Evolutionary conservation across 2,329 filamentous ascomycete genomes (phyloP), one percentile per base, ranked within the genome.

Genomic region (Colletotrichum tropicicola): DNA sequence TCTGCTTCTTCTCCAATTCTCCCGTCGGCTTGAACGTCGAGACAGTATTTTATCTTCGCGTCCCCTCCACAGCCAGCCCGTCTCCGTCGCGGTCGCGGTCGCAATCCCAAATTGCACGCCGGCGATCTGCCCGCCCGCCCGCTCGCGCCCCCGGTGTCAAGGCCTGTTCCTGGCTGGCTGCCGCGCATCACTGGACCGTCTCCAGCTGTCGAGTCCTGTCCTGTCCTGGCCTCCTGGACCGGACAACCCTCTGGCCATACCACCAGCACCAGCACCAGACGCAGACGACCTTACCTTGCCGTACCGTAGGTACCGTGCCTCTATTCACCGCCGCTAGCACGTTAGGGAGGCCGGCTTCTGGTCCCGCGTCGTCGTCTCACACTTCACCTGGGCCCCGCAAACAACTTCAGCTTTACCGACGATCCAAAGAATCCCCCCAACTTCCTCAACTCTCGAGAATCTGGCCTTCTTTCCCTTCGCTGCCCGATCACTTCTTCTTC

Each of bases 371-470:
- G 64, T 67, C 55, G 64, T 67, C 59, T 59, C 66, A 68, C 66
- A 63, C 28, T 65, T 62, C 57, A 68, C 55, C 66, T 59, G 45
- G 64, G 66, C 66, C 66, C 66, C 66, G 66, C 66, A 68, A 67
- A 65, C 66, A 67, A 68, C 59, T 60, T 59, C 66, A 63, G 63
- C 52, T 64, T 64, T 59, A 67, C 49, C 66, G 59, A 55, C 65
- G 59, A 68, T 60, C 60, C 66, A 66, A 35, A 61, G 44, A 39
- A 28, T n/a, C n/a, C 44, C 51, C 49, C 27, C 49, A 56, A 56
- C 44, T 43, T 49, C 51, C 41, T 65, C 49, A 41, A 61, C 44
- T 28, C 44, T 61, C 30, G 35, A 48, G 57, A 55, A 25, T 62
- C 58, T 65, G 62, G 44, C 51, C 28, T 53, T 56, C 51, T 61